These are phyloP conservation scores for Pistacia atlantica DNA, from an alignment of 345 rosid species.

Conservation along the genomic window DNA sequence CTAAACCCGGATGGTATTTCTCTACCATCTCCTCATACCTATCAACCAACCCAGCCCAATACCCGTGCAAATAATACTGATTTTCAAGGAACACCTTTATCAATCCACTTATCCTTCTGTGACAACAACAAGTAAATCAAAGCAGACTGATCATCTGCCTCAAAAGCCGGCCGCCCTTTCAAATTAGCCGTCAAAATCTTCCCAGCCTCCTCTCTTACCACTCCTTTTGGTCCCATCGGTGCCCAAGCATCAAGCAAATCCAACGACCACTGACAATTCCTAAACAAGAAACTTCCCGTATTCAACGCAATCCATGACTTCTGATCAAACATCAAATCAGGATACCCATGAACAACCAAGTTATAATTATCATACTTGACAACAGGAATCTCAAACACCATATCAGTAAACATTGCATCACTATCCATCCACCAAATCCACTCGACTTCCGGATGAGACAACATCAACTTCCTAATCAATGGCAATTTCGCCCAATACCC, in stretches of 20 bases:
- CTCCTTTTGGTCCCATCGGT: conserved; percentile 94
- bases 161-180: conserved; percentile 88
- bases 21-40: conserved; percentile 93
- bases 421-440: conserved; percentile 99
- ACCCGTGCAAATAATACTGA: conserved; percentile 89
- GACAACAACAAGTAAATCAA: conserved; percentile 84
- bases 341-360: conserved; percentile 91
- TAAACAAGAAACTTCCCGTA: conserved; percentile 86
- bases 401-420: conserved; percentile 94
- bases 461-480: conserved; percentile 80
- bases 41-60: conserved; percentile 93
- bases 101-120: conserved; percentile 82
- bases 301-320: conserved; percentile 96
- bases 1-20: conserved; percentile 91
- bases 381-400: conserved; percentile 83
- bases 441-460: conserved; percentile 90
- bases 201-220: conserved; percentile 84
- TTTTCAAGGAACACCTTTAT: conserved; percentile 86
- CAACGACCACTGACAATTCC: conserved; percentile 95
- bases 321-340: conserved; percentile 80
- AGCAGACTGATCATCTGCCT: conserved; percentile 96
- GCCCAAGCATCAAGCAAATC: conserved; percentile 96
- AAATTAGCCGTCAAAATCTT: conserved; percentile 79
- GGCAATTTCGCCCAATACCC: conserved; percentile 98
- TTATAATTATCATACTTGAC: conserved; percentile 62